phyloP scores from a whole-genome alignment of 768 basidiomycete genomes.

The Termitomyces sp. region DNA sequence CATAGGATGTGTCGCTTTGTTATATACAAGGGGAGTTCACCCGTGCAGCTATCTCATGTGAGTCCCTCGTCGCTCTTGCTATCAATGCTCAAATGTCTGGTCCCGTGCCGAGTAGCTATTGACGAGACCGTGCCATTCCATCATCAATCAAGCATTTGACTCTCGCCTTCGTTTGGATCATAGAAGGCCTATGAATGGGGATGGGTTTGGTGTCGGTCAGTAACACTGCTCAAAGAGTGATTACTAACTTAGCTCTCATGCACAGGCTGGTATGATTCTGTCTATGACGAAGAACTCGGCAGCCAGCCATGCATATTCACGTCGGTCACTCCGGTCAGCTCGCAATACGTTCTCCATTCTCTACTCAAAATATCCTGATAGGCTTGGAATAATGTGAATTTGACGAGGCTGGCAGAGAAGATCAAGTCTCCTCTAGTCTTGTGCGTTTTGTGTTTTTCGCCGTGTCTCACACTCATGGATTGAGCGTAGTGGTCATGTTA shows the following conservation, averaged over 20 bases:
- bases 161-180: conserved; percentile 82
- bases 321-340: conserved; percentile 83
- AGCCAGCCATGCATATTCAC: conserved; percentile 94
- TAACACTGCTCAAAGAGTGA: conserved; percentile 8
- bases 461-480: background rate
- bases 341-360: background rate
- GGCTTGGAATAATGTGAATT: conserved; percentile 97
- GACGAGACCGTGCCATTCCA: conserved; percentile 91
- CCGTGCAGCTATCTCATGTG: conserved; percentile 88
- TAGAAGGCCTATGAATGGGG: conserved; percentile 87
- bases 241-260: background rate
- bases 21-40: conserved; percentile 93
- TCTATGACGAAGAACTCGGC: conserved; percentile 79
- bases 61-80: conserved; percentile 18
- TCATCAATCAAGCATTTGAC: conserved; percentile 97
- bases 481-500: conserved; percentile 72
- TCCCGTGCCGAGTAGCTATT: conserved; percentile 52
- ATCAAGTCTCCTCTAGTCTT: conserved; percentile 96
- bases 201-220: conserved; percentile 94
- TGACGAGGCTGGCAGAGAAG: conserved; percentile 93
- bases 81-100: conserved; percentile 5
- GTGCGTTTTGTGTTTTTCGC: conserved; percentile 38
- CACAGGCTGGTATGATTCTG: conserved; percentile 91
- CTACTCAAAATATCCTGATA: conserved; percentile 23
- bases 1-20: conserved; percentile 75